Evolutionary conservation across 257 asterid genomes (phyloP).

Genomic region (Solanum appendiculatum): DNA sequence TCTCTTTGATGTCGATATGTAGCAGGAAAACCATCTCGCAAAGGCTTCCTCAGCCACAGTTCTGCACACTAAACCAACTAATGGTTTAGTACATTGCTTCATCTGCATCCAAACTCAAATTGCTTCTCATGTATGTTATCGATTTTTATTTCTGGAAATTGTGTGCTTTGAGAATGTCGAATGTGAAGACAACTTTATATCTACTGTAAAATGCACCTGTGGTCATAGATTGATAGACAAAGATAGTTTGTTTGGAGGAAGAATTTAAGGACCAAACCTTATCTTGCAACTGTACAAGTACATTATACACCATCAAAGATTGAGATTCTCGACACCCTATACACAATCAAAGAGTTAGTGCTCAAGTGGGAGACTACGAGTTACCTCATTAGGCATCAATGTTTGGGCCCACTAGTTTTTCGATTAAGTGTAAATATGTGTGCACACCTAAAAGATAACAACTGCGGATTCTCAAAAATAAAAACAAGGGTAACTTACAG

Average conservation of each 20-base stretch:
- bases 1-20: not conserved
- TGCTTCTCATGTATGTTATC: not conserved
- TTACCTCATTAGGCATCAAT: not conserved
- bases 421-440: not conserved
- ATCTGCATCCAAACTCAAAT: not conserved
- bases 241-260: not conserved
- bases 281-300: not conserved
- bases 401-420: not conserved
- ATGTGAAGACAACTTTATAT: not conserved
- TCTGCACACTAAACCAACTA: not conserved
- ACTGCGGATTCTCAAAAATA: rapidly evolving
- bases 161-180: not conserved
- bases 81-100: not conserved
- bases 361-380: not conserved
- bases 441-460: no score
- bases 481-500: no score
- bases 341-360: not conserved
- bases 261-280: not conserved
- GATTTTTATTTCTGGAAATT: not conserved
- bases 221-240: not conserved
- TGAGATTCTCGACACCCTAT: not conserved
- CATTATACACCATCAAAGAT: no score
- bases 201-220: not conserved
- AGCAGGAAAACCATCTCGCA: not conserved
- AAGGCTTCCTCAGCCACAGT: not conserved